phyloP scores from a whole-genome alignment of 1,284 basidiomycete genomes.

The Cutaneotrichosporon sp. region DNA sequence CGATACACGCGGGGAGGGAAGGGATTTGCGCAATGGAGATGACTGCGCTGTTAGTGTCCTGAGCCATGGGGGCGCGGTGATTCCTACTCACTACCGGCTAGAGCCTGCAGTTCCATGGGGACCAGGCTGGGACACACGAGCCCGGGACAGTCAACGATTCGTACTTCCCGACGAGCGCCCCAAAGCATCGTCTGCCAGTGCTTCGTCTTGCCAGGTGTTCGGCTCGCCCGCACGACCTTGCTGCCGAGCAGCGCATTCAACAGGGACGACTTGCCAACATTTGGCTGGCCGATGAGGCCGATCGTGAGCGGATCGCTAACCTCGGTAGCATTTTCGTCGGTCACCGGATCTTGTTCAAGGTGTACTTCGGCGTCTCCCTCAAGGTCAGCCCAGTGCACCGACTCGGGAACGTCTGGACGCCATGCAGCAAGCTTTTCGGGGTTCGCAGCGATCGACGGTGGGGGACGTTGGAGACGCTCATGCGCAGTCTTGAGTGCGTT shows the following conservation, averaged over 20 bases:
- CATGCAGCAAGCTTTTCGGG: slow-evolving; percentile 59
- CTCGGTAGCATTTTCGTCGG: slow-evolving; percentile 38
- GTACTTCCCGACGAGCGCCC: slow-evolving; percentile 62
- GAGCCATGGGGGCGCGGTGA: too few species aligned
- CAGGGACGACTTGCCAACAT: slow-evolving; percentile 87
- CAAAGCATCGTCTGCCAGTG: slow-evolving; percentile 89
- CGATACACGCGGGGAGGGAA: slow-evolving; percentile 68
- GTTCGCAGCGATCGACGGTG: slow-evolving; percentile 56
- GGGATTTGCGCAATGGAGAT: slow-evolving; percentile 85
- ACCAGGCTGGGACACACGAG: slow-evolving; percentile 74
- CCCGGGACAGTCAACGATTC: slow-evolving; percentile 79
- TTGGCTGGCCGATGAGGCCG: slow-evolving; percentile 86
- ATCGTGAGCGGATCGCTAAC: slow-evolving; percentile 72
- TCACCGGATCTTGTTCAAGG: slow-evolving; percentile 22
- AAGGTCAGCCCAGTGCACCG: slow-evolving; percentile 66
- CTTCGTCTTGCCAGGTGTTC: slow-evolving; percentile 92
- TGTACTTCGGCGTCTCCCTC: slow-evolving; percentile 26
- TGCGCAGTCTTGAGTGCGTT: slow-evolving; percentile 65
- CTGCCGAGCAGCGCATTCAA: slow-evolving; percentile 82
- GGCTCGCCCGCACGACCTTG: slow-evolving; percentile 75
- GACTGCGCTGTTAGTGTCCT: slow-evolving; percentile 51
- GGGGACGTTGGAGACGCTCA: slow-evolving; percentile 63
- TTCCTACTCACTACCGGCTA: slow-evolving; percentile 31
- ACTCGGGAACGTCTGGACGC: slow-evolving; percentile 59
- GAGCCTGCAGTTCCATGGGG: slow-evolving; percentile 72